These are phyloP conservation scores for Phytophthora citrophthora DNA, from an alignment of 352 stramenopile genomes.

Conservation along the genomic window DNA sequence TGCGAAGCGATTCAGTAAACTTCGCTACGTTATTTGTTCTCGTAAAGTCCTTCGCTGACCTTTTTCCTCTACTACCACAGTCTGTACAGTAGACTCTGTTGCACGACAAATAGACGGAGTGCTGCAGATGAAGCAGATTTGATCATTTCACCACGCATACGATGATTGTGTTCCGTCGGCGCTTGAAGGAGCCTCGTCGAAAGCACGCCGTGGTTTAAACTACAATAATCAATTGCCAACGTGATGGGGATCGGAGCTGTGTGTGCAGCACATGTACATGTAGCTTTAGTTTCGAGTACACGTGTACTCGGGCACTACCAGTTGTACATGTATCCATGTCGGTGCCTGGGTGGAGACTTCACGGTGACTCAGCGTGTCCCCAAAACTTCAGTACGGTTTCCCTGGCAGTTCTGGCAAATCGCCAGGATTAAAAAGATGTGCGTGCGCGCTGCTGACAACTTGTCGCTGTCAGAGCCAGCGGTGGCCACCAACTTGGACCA, in stretches of 20 bases:
- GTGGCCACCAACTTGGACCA: too few relatives aligned
- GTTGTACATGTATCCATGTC: neutral
- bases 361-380: neutral
- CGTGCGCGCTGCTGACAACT: neutral
- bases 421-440: slow-evolving; percentile 2
- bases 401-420: slow-evolving; percentile 4
- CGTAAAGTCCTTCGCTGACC: neutral
- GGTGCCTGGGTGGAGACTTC: neutral
- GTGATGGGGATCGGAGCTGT: neutral
- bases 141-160: slow-evolving; percentile 4
- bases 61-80: neutral
- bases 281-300: neutral
- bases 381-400: slow-evolving; percentile 1
- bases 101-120: slow-evolving; percentile 1
- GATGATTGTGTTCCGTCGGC: neutral
- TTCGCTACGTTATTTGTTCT: too few relatives aligned
- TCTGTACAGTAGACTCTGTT: too few relatives aligned
- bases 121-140: slow-evolving; percentile 10
- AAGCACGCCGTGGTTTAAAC: neutral
- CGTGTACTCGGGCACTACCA: too few relatives aligned
- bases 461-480: neutral
- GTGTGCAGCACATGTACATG: neutral
- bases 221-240: neutral
- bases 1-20: too few relatives aligned
- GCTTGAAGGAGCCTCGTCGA: neutral